Base-by-base conservation (phyloP, 805 yeast genomes). In the Kazachstania kunashirensis region DNA sequence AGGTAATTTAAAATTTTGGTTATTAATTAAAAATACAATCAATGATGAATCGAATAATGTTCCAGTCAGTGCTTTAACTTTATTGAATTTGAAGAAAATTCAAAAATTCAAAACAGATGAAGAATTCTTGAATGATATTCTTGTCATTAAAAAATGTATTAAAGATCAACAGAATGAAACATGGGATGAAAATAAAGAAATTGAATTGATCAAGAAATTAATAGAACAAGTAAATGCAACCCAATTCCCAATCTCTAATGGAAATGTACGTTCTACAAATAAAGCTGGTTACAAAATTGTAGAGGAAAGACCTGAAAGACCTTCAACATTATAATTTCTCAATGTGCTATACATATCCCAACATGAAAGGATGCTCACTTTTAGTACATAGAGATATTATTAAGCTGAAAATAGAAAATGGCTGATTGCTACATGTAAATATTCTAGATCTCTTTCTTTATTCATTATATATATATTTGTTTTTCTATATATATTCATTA, bases 1-100 rank as follows among this genome's bases (percentile, higher is more conserved):
- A 24, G 63, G 63, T 16, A 54, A 57, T 32, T 26, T 58, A 37
- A 53, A 50, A 36, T 44, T 53, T 26, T 59, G 64, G 64, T 34
- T 58, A 24, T 32, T 54, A 11, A 21, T 39, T n/a, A 53, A 52
- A 34, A 46, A 47, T 18, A 34, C 43, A 2, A 31, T 55, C 25
- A 42, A 46, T 20, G 52, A 50, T 34, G 59, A 54, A 36, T n/a
- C 31, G 13, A 37, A 58, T 51, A 33, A 45, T 42, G 15, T 30
- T 5, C 26, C 41, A 6, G 40, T 49, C 37, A 37, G 42, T 12
- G 35, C 33, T 1, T 27, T 45, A 2, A 55, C 62, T 9, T 31
- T 54, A 24, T 40, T 43, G 28, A 53, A 53, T 31, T 33, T 57
- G 30, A 38, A 42, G 24, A 58, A 52, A 29, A 41, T 50, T 38